Percentiles rank a stretch among this genome's conserved stretches.
Evolutionary conservation across 805 yeast species (phyloP).

Genomic region (Alloascoidea hylecoeti): DNA sequence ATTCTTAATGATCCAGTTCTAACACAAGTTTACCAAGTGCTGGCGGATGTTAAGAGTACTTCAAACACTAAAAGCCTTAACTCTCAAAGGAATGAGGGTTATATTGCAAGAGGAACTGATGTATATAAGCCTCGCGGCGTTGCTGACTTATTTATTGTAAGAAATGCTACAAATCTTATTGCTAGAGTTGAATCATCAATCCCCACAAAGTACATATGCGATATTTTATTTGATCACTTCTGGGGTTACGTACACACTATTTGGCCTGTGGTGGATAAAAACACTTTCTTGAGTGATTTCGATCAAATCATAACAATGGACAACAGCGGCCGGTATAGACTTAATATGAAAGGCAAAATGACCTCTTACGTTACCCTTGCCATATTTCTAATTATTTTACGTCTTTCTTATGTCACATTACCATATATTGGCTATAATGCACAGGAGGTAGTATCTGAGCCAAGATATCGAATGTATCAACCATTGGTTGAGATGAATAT

Average conservation of each 20-base stretch:
- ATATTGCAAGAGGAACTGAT: too few species aligned
- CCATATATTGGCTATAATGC: neutral
- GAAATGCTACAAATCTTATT: neutral
- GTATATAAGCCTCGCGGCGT: too few species aligned
- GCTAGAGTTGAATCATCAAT: neutral
- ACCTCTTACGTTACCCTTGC: conserved; percentile 1
- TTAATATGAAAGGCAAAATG: neutral
- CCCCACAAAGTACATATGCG: neutral
- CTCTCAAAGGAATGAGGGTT: neutral
- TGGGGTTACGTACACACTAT: neutral
- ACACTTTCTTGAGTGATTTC: neutral
- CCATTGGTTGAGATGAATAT: neutral
- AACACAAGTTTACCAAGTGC: neutral
- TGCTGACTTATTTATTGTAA: neutral
- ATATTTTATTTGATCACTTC: neutral
- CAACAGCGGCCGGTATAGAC: neutral
- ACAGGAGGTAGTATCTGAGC: neutral
- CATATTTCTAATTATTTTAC: neutral
- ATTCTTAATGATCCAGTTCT: conserved; percentile 1
- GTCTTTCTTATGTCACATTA: neutral
- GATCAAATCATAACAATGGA: neutral
- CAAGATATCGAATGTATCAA: too few species aligned
- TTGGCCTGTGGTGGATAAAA: conserved; percentile 1
- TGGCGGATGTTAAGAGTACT: neutral
- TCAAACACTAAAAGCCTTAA: neutral